Conservation (phyloP, 176 grass and related monocot genomes). For the Poa annua region DNA sequence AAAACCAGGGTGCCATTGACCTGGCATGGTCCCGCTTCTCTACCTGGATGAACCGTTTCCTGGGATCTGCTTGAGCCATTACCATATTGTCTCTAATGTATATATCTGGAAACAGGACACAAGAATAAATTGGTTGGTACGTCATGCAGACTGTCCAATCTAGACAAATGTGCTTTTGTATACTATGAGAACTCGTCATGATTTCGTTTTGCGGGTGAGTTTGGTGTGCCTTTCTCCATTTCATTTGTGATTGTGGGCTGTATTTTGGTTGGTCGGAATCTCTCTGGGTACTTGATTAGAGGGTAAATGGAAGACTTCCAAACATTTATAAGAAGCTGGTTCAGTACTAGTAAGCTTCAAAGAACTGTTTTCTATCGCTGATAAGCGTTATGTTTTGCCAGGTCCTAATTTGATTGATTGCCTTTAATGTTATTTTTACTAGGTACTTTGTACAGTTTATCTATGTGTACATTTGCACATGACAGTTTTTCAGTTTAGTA, state of each 20-base stretch:
- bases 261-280: not conserved
- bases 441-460: no score
- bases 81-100: not conserved
- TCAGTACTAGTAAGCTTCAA: no score
- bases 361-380: no score
- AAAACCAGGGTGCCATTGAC: constrained; percentile 56
- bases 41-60: constrained; percentile 76
- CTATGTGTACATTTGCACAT: no score
- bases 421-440: no score
- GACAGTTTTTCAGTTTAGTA: no score
- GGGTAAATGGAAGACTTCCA: not conserved
- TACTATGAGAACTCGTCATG: not conserved
- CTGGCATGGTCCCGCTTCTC: constrained; percentile 84
- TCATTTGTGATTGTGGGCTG: not conserved
- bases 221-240: not conserved
- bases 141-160: constrained; percentile 19
- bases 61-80: constrained; percentile 50
- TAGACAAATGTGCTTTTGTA: constrained; percentile 31
- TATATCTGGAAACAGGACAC: not conserved
- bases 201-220: not conserved
- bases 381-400: no score
- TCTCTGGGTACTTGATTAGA: not conserved
- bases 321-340: no score
- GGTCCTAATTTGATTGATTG: no score
- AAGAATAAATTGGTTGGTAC: constrained; percentile 45